Evolutionary conservation across 352 stramenopile genomes (phyloP).

Genomic region (Globisporangium iwayamae): DNA sequence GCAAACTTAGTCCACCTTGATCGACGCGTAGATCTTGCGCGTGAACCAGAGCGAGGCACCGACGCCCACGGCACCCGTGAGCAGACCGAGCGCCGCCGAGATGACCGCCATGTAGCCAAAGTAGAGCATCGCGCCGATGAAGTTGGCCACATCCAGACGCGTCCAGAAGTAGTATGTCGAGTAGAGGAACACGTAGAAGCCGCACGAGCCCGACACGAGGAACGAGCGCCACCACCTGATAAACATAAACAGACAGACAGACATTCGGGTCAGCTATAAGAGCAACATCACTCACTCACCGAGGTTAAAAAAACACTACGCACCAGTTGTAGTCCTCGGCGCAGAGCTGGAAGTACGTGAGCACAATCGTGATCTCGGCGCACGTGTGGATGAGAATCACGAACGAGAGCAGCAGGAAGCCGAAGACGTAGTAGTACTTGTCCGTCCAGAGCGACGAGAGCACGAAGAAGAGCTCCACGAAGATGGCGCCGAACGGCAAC

Average conservation of each 20-base stretch:
- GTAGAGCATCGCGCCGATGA: slow-evolving; percentile 93
- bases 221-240: slow-evolving; percentile 98
- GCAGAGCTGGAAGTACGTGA: slow-evolving; percentile 99
- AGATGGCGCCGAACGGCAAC: slow-evolving; percentile 98
- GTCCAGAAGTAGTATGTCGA: slow-evolving; percentile 98
- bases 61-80: slow-evolving; percentile 97
- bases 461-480: slow-evolving; percentile 99
- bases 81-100: slow-evolving; percentile 92
- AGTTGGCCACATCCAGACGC: slow-evolving; percentile 91
- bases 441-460: slow-evolving; percentile 97
- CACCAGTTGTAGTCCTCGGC: slow-evolving; percentile 99
- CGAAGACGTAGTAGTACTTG: slow-evolving; percentile 99
- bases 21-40: slow-evolving; percentile 96
- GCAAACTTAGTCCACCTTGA: slow-evolving; percentile 94
- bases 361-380: slow-evolving; percentile 99
- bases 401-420: slow-evolving; percentile 98
- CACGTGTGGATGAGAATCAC: slow-evolving; percentile 98
- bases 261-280: neutral
- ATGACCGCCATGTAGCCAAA: slow-evolving; percentile 99
- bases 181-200: slow-evolving; percentile 98
- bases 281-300: neutral
- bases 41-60: slow-evolving; percentile 98
- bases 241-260: neutral
- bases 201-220: slow-evolving; percentile 94
- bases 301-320: slow-evolving; percentile 14